Evolutionary conservation across 202 grass and related monocot genomes (phyloP).

Genomic region (Schoenoplectus triqueter): DNA sequence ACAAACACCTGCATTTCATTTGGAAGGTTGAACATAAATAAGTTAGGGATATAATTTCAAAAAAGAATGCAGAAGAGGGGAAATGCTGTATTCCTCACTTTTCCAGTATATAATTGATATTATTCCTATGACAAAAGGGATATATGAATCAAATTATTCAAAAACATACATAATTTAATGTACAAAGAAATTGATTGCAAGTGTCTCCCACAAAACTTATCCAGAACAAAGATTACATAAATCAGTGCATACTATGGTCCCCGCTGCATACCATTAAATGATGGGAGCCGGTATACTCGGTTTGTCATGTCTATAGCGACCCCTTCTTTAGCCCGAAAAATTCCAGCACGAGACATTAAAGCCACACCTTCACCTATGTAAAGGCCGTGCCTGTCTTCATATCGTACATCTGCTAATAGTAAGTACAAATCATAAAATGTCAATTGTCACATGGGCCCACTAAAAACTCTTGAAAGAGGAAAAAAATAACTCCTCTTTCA

Average conservation of each 20-base stretch:
- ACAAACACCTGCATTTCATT: neutral
- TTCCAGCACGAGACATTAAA: slow-evolving; percentile 78
- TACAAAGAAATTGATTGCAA: neutral
- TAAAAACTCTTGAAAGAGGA: neutral
- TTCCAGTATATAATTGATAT: slow-evolving; percentile 4
- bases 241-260: neutral
- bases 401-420: slow-evolving; percentile 66
- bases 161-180: slow-evolving; percentile 12
- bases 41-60: no score
- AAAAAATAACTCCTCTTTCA: neutral
- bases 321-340: slow-evolving; percentile 88
- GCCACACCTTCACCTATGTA: slow-evolving; percentile 85
- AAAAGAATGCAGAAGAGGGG: neutral
- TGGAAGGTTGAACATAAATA: neutral
- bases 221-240: neutral
- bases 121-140: neutral
- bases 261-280: slow-evolving; percentile 74
- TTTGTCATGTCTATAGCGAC: slow-evolving; percentile 84
- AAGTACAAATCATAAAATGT: slow-evolving; percentile 25
- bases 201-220: neutral
- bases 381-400: slow-evolving; percentile 76
- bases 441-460: neutral
- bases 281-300: slow-evolving; percentile 83
- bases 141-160: neutral
- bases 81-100: neutral